These are phyloP conservation scores for Paramecium biaurelia DNA, from an alignment of 73 alveolate species.

Conservation along the genomic window DNA sequence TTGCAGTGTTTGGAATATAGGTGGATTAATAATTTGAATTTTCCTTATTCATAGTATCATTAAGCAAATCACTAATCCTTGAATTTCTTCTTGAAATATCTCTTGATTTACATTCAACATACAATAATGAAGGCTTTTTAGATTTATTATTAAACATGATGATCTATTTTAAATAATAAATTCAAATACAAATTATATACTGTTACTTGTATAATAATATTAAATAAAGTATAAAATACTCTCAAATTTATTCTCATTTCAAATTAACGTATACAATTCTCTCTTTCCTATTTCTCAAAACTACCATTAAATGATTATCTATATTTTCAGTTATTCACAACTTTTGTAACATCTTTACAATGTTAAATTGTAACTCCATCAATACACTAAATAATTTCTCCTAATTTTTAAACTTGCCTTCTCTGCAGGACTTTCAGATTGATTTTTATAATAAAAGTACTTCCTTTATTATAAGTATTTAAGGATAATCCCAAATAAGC, in stretches of 20 bases:
- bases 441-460: conserved; percentile 47
- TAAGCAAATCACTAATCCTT: not conserved
- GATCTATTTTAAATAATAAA: not conserved
- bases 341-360: conserved; percentile 47
- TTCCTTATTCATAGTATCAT: conserved; percentile 26
- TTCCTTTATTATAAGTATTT: conserved; percentile 48
- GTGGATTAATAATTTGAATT: not conserved
- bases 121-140: conserved; percentile 6
- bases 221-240: not conserved
- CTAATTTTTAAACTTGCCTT: conserved; percentile 54
- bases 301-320: not conserved
- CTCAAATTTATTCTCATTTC: not conserved
- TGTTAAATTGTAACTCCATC: conserved; percentile 34
- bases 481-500: not conserved
- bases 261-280: not conserved
- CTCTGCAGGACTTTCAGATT: conserved; percentile 56
- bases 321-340: not conserved
- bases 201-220: not conserved
- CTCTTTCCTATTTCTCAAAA: not conserved
- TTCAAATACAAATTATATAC: conserved; percentile 31
- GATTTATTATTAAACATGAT: not conserved
- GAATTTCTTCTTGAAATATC: conserved; percentile 35
- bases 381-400: conserved; percentile 45
- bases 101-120: conserved; percentile 8
- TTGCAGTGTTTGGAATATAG: not conserved